phyloP scores from a whole-genome alignment of 192 early-diverging fungal species.

The Mortierella hygrophila region DNA sequence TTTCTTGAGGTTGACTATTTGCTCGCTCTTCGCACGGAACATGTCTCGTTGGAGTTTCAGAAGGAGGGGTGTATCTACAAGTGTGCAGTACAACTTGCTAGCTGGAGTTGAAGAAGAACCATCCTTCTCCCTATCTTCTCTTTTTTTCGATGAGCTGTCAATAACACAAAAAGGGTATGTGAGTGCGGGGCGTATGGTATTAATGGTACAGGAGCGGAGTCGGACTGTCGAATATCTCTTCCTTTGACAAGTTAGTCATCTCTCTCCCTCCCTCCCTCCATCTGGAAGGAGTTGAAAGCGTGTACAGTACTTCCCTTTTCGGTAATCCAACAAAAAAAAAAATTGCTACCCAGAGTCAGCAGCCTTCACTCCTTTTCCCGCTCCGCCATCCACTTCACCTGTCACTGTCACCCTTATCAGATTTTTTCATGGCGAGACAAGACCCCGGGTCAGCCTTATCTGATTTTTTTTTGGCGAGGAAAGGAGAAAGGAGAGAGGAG shows the following conservation, averaged over 20 bases:
- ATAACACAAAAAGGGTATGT: background rate
- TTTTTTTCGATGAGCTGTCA: constrained; percentile 9
- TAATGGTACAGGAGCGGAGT: background rate
- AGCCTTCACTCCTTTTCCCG: background rate
- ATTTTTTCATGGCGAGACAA: background rate
- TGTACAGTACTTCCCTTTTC: too few relatives aligned
- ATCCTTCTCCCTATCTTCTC: background rate
- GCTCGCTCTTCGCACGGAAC: too few relatives aligned
- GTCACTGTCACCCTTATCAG: background rate
- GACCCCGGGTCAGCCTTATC: constrained; percentile 20
- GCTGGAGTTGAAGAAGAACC: background rate
- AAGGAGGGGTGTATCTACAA: too few relatives aligned
- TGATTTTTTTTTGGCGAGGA: constrained; percentile 9
- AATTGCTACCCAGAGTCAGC: background rate
- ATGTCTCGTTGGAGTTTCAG: too few relatives aligned
- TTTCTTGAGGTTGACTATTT: too few relatives aligned
- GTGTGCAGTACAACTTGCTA: too few relatives aligned
- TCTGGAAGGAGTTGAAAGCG: too few relatives aligned
- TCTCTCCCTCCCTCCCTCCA: too few relatives aligned
- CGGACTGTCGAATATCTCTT: background rate
- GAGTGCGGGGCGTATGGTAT: background rate
- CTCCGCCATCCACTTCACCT: background rate
- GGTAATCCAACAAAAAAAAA: background rate
- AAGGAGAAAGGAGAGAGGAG: background rate
- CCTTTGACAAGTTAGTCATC: constrained; percentile 1